Evolutionary conservation across 108 stramenopile species (phyloP), one percentile per base, ranked within the genome.

Genomic region (Fragilaria radians): DNA sequence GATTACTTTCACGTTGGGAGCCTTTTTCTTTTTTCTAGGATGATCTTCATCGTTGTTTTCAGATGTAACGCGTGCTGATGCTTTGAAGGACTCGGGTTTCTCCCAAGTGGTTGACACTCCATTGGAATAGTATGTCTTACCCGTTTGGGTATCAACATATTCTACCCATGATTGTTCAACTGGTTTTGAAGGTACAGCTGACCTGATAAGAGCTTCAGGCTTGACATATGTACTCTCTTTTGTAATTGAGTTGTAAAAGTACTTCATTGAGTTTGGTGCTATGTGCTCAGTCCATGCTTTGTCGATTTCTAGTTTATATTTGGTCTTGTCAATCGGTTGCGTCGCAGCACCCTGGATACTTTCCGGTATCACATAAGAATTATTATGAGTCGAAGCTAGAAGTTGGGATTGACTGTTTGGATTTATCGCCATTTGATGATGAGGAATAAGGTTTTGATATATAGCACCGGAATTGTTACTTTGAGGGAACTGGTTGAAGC

Each of bases 111-210:
- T 84, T 25, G 72, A 76, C 3, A 75, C 69, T 24, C 90, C 90
- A 74, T 92, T 69, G 18, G 83, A 86, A 67, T 92, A 92, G 52
- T 88, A 92, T 19, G 70, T 81, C 55, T 78, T 88, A 27, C 86
- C 86, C 1, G 83, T 74, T 4, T 52, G 61, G 28, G 66, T 54
- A 59, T 88, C 90, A 2, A 67, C 76, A 59, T 86, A 83, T 36
- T 82, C 79, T 21, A 64, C 62, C 90, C 90, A 92, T 46, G 54
- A 61, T 28, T 63, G 65, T 42, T 50, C 19, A 21, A 48, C 47
- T 42, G 72, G 23, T 52, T 53, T 51, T 19, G 54, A 24, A n/a
- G 50, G 52, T 36, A 11, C 27, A 24, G 66, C 63, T 7, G 32
- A 21, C 7, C 59, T 62, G 31, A 46, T 46, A 4, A 83, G 54